These are phyloP conservation scores for Kwoniella sp. DNA, from an alignment of 768 basidiomycete genomes.

Conservation along the genomic window DNA sequence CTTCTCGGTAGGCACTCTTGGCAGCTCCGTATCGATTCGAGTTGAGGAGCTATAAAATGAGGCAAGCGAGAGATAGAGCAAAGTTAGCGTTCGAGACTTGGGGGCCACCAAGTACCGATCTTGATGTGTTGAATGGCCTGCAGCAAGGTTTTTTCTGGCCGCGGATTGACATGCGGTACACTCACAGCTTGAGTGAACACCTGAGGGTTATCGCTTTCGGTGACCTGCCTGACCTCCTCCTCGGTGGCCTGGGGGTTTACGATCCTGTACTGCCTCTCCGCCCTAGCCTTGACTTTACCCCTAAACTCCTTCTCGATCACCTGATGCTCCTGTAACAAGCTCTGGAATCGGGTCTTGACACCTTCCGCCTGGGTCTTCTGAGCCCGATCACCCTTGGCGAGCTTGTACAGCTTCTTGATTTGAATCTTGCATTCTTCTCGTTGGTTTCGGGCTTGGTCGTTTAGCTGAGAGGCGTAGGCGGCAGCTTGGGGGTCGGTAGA, in stretches of 20 bases:
- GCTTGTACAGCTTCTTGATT: conserved; percentile 57
- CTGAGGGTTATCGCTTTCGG: conserved; percentile 68
- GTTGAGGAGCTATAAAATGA: conserved; percentile 63
- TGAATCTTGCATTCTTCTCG: conserved; percentile 57
- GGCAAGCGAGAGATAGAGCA: too few relatives aligned
- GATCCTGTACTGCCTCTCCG: conserved; percentile 60
- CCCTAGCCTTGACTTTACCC: conserved; percentile 59
- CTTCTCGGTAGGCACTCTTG: conserved; percentile 78
- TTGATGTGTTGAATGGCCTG: background rate
- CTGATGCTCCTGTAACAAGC: conserved; percentile 59
- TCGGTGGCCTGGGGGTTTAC: conserved; percentile 79
- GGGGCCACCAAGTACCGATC: too few relatives aligned
- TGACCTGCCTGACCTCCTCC: conserved; percentile 74
- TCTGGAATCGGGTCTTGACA: conserved; percentile 58
- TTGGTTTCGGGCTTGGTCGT: conserved; percentile 50
- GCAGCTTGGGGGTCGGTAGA: conserved; percentile 64
- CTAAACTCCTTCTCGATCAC: conserved; percentile 59
- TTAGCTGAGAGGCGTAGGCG: conserved; percentile 47
- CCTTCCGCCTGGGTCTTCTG: conserved; percentile 56
- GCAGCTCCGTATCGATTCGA: conserved; percentile 84
- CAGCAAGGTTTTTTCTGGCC: too few relatives aligned
- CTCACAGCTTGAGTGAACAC: conserved; percentile 67
- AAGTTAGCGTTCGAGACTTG: too few relatives aligned
- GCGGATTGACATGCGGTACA: too few relatives aligned
- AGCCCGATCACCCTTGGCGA: conserved; percentile 55